phyloP scores from a whole-genome alignment of 1,284 basidiomycete genomes.

The Fomitopsis pinicola region DNA sequence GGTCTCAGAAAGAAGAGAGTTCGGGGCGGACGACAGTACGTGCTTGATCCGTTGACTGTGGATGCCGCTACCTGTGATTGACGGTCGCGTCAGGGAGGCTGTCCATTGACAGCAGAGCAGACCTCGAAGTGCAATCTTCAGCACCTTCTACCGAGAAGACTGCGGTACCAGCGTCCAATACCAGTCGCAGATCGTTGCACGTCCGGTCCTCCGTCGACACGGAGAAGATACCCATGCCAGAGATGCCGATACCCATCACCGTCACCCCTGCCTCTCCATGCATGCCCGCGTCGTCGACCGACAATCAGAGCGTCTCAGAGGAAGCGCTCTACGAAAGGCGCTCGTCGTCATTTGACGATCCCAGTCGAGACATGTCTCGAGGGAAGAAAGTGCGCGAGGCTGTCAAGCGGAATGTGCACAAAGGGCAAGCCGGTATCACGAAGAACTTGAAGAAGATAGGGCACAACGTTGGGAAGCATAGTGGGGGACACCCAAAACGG shows the following conservation, averaged over 20 bases:
- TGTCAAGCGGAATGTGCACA: conserved; percentile 68
- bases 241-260: conserved; percentile 32
- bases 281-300: conserved; percentile 5
- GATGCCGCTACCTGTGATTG: neutral
- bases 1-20: conserved; percentile 62
- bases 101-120: conserved; percentile 27
- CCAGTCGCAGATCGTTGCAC: conserved; percentile 4
- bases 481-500: conserved; percentile 44
- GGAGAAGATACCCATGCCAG: conserved; percentile 6
- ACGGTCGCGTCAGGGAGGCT: conserved; percentile 16
- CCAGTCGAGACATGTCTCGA: conserved; percentile 20
- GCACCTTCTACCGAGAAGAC: conserved; percentile 19
- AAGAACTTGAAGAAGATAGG: conserved; percentile 76
- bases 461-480: conserved; percentile 55
- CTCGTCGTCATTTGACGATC: conserved; percentile 22
- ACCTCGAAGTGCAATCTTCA: conserved; percentile 17
- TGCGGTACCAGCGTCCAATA: neutral
- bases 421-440: conserved; percentile 65
- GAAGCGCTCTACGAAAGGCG: conserved; percentile 18
- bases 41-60: neutral
- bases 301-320: conserved; percentile 4
- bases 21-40: conserved; percentile 35
- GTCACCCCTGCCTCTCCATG: conserved; percentile 45
- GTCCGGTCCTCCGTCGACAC: conserved; percentile 11
- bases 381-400: conserved; percentile 72